Conservation (phyloP, 768 basidiomycete genomes). For the Austroboletus festivus region DNA sequence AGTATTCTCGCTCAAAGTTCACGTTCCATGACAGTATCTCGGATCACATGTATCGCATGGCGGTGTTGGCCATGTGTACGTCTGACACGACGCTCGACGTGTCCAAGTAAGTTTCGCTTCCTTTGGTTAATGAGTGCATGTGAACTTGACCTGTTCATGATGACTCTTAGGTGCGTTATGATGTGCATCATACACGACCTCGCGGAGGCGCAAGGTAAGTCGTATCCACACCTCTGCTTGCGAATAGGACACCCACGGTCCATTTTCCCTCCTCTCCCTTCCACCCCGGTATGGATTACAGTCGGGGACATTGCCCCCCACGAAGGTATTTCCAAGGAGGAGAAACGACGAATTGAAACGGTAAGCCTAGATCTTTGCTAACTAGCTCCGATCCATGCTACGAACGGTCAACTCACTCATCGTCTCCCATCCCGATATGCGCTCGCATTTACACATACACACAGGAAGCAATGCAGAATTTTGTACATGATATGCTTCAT, state of each 20-base stretch:
- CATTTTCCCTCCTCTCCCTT: too few relatives aligned
- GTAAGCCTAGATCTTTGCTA: conserved; percentile 40
- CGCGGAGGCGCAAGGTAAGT: conserved; percentile 85
- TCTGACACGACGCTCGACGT: conserved; percentile 72
- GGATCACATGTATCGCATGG: conserved; percentile 89
- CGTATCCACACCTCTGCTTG: too few relatives aligned
- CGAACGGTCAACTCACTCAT: too few relatives aligned
- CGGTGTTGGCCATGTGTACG: conserved; percentile 85
- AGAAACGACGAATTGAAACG: conserved; percentile 75
- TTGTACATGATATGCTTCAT: conserved; percentile 87
- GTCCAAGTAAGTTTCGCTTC: conserved; percentile 51
- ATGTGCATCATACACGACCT: conserved; percentile 92
- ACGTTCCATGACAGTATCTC: not conserved
- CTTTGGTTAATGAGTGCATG: too few relatives aligned
- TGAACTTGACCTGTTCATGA: not conserved
- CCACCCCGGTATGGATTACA: conserved; percentile 17
- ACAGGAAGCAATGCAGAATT: conserved; percentile 88
- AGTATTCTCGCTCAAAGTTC: not conserved
- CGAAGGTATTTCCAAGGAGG: conserved; percentile 78
- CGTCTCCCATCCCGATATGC: too few relatives aligned
- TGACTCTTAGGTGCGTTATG: conserved; percentile 62
- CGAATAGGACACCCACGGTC: not conserved
- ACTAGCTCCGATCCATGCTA: too few relatives aligned
- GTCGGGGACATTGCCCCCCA: conserved; percentile 94
- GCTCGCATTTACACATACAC: too few relatives aligned